Percentiles rank a stretch among this genome's conserved stretches.
Conservation (phyloP, 75 land plant genomes). For the Pinus albicaulis region DNA sequence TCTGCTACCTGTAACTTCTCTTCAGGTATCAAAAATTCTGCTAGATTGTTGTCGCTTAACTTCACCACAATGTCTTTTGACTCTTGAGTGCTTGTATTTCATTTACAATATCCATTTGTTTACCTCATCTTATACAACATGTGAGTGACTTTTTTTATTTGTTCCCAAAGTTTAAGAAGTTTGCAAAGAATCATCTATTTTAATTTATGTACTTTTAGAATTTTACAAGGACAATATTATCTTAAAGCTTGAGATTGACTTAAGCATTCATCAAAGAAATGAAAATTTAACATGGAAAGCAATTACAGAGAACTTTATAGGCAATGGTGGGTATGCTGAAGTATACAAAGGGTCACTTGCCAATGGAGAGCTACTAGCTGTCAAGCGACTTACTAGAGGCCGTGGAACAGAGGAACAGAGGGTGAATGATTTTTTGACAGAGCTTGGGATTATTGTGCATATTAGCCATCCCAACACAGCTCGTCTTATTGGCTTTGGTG, state of each 20-base stretch:
- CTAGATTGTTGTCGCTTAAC: neutral
- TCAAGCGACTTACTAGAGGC: conserved; percentile 18
- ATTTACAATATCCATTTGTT: neutral
- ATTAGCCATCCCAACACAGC: conserved; percentile 82
- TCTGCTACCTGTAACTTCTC: neutral
- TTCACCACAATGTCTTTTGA: neutral
- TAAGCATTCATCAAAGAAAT: neutral
- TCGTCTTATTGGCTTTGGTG: conserved; percentile 72
- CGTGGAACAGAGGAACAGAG: conserved; percentile 8
- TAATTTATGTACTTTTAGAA: neutral
- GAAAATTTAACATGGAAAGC: neutral
- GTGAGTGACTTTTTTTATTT: neutral
- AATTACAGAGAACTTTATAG: conserved; percentile 12
- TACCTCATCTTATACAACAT: neutral
- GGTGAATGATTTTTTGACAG: conserved; percentile 14
- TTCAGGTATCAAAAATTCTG: neutral
- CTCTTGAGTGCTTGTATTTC: neutral
- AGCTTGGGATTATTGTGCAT: conserved; percentile 31
- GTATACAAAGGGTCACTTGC: conserved; percentile 19
- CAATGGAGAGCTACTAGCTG: conserved; percentile 13
- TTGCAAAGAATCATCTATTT: neutral
- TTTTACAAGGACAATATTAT: too few relatives aligned
- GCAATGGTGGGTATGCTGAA: conserved; percentile 16
- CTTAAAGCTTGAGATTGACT: too few relatives aligned
- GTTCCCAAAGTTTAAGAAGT: neutral